Percentiles rank a stretch among this genome's conserved stretches.
Conservation (phyloP, 192 early-diverging fungal genomes). For the Helicostylum pulchrum region DNA sequence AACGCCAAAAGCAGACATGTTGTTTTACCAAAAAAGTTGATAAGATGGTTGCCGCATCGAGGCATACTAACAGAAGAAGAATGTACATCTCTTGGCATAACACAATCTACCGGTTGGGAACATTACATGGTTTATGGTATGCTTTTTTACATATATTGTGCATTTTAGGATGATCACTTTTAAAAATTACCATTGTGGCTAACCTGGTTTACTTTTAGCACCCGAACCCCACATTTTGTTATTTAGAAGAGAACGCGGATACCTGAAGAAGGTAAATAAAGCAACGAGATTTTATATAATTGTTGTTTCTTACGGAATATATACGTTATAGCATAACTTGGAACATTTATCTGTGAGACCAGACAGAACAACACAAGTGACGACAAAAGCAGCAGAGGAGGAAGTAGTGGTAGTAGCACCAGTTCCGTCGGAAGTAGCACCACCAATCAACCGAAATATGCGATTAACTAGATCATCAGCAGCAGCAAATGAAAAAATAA, state of each 20-base stretch:
- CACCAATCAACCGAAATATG: no score
- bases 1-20: conserved; percentile 35
- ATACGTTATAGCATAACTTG: no score
- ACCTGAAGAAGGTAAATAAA: conserved; percentile 41
- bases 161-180: background rate
- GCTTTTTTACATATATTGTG: background rate
- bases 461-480: no score
- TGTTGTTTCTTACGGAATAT: no score
- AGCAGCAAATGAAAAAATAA: no score
- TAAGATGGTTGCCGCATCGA: conserved; percentile 34
- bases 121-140: conserved; percentile 54
- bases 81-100: conserved; percentile 44
- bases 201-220: conserved; percentile 21
- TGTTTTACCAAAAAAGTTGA: conserved; percentile 39
- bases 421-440: no score
- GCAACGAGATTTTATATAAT: no score
- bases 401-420: no score
- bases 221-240: conserved; percentile 51
- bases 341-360: no score
- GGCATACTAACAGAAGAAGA: conserved; percentile 41
- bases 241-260: conserved; percentile 48
- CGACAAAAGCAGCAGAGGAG: no score
- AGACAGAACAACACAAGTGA: no score
- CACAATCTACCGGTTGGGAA: conserved; percentile 48
- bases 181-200: background rate